Evolutionary conservation across 352 stramenopile genomes (phyloP).

Genomic region (Phytophthora quininea): DNA sequence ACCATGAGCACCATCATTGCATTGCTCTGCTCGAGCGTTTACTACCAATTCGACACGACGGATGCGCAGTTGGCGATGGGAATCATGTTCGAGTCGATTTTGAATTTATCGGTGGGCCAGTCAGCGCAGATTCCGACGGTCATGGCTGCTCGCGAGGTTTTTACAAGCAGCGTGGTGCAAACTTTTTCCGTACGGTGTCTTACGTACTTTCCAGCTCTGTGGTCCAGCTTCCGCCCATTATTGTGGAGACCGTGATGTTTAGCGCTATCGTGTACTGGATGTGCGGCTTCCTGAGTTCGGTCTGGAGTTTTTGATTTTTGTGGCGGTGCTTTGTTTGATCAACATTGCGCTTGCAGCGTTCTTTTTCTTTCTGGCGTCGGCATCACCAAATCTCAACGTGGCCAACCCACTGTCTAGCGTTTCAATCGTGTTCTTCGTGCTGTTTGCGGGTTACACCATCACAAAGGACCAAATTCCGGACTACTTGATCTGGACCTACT

Average conservation of each 20-base stretch:
- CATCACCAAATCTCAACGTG: constrained; percentile 29
- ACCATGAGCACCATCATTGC: constrained; percentile 25
- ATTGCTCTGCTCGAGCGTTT: constrained; percentile 27
- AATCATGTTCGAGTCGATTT: constrained; percentile 63
- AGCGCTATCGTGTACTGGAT: constrained; percentile 71
- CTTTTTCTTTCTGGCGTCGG: constrained; percentile 26
- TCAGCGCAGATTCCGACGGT: constrained; percentile 61
- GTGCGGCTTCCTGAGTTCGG: constrained; percentile 40
- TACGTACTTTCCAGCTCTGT: background rate
- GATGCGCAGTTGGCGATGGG: constrained; percentile 33
- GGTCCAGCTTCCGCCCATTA: background rate
- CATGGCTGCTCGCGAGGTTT: constrained; percentile 42
- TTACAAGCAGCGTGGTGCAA: background rate
- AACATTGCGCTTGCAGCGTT: constrained; percentile 33
- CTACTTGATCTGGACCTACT: constrained; percentile 38
- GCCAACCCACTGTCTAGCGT: constrained; percentile 37
- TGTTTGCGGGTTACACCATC: constrained; percentile 41
- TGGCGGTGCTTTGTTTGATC: constrained; percentile 56
- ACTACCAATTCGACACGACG: constrained; percentile 20
- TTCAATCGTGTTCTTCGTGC: constrained; percentile 30
- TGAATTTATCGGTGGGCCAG: constrained; percentile 62
- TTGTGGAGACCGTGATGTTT: constrained; percentile 50
- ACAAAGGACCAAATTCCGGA: constrained; percentile 26
- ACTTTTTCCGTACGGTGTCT: background rate
- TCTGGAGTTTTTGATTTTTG: constrained; percentile 18